These are phyloP conservation scores for Lenwebbia sp. DNA, from an alignment of 345 rosid genomes.

Conservation along the genomic window DNA sequence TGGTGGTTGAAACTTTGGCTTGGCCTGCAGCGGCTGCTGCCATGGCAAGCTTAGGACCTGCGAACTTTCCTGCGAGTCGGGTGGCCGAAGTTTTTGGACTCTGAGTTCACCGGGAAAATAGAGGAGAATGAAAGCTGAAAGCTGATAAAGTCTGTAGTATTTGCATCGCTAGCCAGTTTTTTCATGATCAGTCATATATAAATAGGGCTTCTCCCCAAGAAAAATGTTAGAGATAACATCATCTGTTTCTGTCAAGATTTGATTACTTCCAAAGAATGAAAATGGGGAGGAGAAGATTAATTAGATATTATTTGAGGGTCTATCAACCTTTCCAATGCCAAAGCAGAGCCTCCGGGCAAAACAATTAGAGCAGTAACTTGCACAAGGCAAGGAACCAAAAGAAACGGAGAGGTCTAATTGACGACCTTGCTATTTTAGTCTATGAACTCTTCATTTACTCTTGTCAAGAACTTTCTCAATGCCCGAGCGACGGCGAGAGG, in stretches of 20 bases:
- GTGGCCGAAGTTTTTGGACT: neutral
- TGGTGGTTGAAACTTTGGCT: neutral
- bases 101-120: neutral
- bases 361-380: neutral
- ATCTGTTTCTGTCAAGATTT: neutral
- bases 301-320: too few relatives aligned
- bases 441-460: neutral
- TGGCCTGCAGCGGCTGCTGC: neutral
- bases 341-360: neutral
- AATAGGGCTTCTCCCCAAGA: neutral
- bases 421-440: neutral
- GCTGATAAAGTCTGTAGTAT: neutral
- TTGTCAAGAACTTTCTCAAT: slow-evolving; percentile 44
- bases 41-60: neutral
- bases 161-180: neutral
- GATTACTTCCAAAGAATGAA: too few relatives aligned
- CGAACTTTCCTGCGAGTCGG: neutral
- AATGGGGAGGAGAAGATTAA: neutral
- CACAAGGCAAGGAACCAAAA: neutral
- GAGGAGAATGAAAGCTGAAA: neutral
- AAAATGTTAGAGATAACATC: neutral
- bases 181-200: neutral
- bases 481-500: slow-evolving; percentile 51
- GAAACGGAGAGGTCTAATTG: neutral
- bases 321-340: neutral